phyloP scores from a whole-genome alignment of 2,329 filamentous ascomycete species.

The Fusarium buharicum region DNA sequence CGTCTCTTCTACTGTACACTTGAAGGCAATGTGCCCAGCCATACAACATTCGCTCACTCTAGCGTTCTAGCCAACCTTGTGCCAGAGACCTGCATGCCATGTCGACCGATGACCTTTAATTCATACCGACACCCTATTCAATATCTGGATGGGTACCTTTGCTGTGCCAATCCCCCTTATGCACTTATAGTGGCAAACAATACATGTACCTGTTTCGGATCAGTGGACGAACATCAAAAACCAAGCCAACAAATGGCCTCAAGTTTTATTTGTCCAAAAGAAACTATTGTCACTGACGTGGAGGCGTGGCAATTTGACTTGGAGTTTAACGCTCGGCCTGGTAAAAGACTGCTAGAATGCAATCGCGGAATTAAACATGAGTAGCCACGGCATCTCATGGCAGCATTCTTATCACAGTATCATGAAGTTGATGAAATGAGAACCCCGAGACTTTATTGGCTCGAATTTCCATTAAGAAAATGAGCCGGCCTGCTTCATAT shows the following conservation, averaged over 20 bases:
- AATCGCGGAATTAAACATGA: neutral
- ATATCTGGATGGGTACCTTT: neutral
- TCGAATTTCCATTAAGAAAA: neutral
- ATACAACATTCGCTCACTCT: constrained; percentile 4
- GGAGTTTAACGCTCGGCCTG: neutral
- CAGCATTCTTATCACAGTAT: neutral
- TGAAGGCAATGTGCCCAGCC: constrained; percentile 2
- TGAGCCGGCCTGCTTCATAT: neutral
- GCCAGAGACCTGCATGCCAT: constrained; percentile 14
- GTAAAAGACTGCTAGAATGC: neutral
- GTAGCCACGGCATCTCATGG: neutral
- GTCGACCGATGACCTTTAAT: neutral
- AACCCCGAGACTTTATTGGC: neutral
- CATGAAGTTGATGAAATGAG: neutral
- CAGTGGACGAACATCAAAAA: neutral
- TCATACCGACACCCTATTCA: neutral
- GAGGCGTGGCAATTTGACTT: neutral
- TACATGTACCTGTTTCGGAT: neutral
- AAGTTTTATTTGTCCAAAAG: neutral
- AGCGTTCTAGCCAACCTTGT: constrained; percentile 9
- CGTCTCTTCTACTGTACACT: neutral
- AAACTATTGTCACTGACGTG: neutral
- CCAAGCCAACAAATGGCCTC: neutral
- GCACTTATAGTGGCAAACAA: constrained; percentile 24
- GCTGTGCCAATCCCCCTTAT: neutral